A percentile compares a stretch with the other conserved stretches of the same genome.
Evolutionary conservation across 345 rosid genomes (phyloP).

Genomic region (Lepidium sativum): DNA sequence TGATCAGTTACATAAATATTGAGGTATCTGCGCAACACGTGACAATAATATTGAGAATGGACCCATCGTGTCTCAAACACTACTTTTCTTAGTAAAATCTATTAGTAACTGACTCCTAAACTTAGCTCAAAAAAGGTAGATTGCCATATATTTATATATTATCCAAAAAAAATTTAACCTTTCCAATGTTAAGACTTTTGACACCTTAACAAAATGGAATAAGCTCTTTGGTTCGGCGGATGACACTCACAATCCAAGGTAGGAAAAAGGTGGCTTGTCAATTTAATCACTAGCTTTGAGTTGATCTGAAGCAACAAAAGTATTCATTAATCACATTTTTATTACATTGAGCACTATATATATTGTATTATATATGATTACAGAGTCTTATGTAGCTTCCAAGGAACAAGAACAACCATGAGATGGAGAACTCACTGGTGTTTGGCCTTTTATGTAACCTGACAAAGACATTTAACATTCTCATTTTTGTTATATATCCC

Average conservation of each 20-base stretch:
- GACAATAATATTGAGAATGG: background rate
- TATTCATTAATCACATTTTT: background rate
- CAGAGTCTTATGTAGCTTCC: background rate
- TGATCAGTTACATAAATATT: background rate
- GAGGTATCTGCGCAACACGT: constrained; percentile 8
- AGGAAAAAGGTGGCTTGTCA: constrained; percentile 19
- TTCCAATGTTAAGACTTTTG: no score
- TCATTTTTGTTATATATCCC: background rate
- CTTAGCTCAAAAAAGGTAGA: no score
- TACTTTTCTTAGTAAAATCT: background rate
- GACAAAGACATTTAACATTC: background rate
- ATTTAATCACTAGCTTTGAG: constrained; percentile 21
- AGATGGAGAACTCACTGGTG: background rate
- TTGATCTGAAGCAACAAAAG: constrained; percentile 19
- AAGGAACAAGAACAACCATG: constrained; percentile 3
- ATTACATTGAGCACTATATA: background rate
- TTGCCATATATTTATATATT: no score
- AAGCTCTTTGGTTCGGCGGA: no score
- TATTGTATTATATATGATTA: background rate
- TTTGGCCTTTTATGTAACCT: background rate
- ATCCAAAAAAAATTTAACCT: no score
- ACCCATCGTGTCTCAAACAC: constrained; percentile 1
- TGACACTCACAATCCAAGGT: constrained; percentile 22
- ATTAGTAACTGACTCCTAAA: no score
- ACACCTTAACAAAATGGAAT: no score